Conservation (phyloP, 257 asterid species). For the Solanum piurae region DNA sequence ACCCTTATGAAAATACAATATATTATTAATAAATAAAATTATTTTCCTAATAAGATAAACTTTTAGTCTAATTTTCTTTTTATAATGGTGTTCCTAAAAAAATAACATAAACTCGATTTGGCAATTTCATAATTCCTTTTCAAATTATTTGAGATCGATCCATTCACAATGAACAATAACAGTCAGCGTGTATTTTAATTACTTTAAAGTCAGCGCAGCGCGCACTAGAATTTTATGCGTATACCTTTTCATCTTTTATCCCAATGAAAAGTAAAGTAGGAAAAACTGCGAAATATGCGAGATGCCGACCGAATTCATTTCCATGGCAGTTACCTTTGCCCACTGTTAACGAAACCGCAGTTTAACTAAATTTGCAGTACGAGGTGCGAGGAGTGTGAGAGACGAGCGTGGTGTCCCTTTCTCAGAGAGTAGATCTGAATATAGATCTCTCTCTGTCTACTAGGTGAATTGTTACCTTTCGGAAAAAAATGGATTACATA, state of each 20-base stretch:
- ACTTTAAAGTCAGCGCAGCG: neutral
- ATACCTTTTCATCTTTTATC: neutral
- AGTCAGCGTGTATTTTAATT: neutral
- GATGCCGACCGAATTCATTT: neutral
- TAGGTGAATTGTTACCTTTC: neutral
- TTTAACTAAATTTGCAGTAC: neutral
- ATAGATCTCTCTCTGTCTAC: conserved; percentile 8
- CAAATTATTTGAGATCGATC: neutral
- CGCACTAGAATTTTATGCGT: neutral
- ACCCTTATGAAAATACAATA: neutral
- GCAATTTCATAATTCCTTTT: neutral
- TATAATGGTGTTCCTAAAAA: neutral
- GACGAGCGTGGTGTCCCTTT: neutral
- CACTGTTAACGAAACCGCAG: neutral
- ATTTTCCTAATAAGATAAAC: no score
- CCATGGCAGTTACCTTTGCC: neutral
- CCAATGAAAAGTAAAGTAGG: neutral
- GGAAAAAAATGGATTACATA: conserved; percentile 58
- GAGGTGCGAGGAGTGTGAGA: neutral
- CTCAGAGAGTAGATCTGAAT: neutral
- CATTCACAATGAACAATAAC: neutral
- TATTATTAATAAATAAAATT: no score
- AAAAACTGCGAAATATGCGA: neutral
- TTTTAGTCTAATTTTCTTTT: neutral
- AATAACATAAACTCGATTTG: neutral